Percentiles rank a stretch among this genome's conserved stretches.
Evolutionary conservation across 2,329 filamentous ascomycete species (phyloP).

Genomic region (Fusarium sp.): DNA sequence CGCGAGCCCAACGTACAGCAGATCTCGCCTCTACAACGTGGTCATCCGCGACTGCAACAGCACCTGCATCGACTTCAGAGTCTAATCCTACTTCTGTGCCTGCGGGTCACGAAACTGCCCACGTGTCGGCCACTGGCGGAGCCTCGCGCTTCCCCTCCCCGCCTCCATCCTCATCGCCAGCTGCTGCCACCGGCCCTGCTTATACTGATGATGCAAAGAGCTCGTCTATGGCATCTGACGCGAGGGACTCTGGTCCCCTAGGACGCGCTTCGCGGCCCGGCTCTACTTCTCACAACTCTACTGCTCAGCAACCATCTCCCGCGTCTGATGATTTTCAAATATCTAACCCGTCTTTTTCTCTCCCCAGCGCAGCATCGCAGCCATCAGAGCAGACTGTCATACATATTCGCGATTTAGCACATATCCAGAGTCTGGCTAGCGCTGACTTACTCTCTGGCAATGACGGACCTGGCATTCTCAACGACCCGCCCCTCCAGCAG

Average conservation of each 20-base stretch:
- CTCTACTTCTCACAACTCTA: conserved; percentile 31
- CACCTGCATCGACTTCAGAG: conserved; percentile 28
- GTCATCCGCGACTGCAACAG: conserved; percentile 35
- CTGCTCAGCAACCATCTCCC: conserved; percentile 52
- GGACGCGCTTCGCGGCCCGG: conserved; percentile 42
- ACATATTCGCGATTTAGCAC: conserved; percentile 87
- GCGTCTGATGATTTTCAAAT: conserved; percentile 54
- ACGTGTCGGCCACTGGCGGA: conserved; percentile 54
- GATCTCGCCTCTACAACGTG: conserved; percentile 34
- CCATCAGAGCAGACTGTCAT: conserved; percentile 67
- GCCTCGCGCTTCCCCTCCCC: conserved; percentile 66
- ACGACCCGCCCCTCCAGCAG: conserved; percentile 65
- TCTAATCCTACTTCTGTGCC: conserved; percentile 41
- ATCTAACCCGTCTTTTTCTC: conserved; percentile 55
- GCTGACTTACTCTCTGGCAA: conserved; percentile 75
- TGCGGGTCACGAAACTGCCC: conserved; percentile 41
- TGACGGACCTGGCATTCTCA: conserved; percentile 60
- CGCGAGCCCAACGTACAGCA: conserved; percentile 46
- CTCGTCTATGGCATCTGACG: conserved; percentile 63
- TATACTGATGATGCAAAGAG: conserved; percentile 57
- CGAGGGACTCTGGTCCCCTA: conserved; percentile 50
- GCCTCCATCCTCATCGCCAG: conserved; percentile 66
- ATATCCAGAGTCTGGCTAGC: conserved; percentile 89
- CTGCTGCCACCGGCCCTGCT: conserved; percentile 54
- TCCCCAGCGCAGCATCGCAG: conserved; percentile 45